Evolutionary conservation across 805 yeast genomes (phyloP).

Genomic region (Wickerhamiella occidentalis): DNA sequence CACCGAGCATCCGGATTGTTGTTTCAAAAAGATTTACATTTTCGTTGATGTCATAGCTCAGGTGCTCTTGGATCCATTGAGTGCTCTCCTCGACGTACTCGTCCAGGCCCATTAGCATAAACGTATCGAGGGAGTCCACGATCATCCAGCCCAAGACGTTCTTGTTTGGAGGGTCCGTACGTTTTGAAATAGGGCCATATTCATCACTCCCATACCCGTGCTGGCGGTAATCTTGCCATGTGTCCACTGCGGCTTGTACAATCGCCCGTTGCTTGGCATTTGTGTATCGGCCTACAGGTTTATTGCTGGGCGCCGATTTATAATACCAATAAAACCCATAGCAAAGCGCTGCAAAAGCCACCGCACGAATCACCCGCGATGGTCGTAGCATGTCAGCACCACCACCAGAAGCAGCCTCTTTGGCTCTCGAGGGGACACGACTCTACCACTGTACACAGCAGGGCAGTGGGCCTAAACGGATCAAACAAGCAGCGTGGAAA

Average conservation of each 20-base stretch:
- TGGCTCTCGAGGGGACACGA: neutral
- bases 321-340: neutral
- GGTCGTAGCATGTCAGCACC: slow-evolving; percentile 1
- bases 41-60: slow-evolving; percentile 44
- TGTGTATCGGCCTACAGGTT: neutral
- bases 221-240: slow-evolving; percentile 36
- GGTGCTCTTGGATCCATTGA: slow-evolving; percentile 24
- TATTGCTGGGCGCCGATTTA: neutral
- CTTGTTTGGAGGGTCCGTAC: slow-evolving; percentile 15
- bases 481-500: slow-evolving; percentile 5
- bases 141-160: slow-evolving; percentile 34
- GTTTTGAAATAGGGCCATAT: slow-evolving; percentile 16
- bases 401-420: neutral
- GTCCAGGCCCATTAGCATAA: slow-evolving; percentile 35
- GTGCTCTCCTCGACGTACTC: slow-evolving; percentile 33
- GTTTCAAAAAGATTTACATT: slow-evolving; percentile 41
- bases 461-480: neutral
- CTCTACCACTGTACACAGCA: neutral
- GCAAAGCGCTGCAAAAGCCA: neutral
- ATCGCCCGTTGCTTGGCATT: slow-evolving; percentile 23
- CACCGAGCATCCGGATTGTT: slow-evolving; percentile 41
- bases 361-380: neutral
- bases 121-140: slow-evolving; percentile 42
- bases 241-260: slow-evolving; percentile 29
- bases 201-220: slow-evolving; percentile 36